Evolutionary conservation across 305 asterid species (phyloP).

Genomic region (Fraxinus velutina): DNA sequence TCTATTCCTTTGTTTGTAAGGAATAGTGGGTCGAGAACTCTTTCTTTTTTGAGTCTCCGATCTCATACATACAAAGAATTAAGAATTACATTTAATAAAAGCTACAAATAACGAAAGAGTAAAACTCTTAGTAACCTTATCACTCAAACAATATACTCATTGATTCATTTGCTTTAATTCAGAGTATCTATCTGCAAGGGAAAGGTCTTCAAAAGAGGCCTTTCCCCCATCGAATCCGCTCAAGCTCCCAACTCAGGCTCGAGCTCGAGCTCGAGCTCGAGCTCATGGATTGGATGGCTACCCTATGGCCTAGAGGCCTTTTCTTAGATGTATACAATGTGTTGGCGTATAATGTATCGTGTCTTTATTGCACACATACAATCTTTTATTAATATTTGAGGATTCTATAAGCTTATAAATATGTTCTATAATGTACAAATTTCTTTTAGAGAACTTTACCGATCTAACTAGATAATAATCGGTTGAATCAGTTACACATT

Average conservation of each 20-base stretch:
- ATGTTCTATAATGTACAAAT: neutral
- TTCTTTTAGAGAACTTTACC: neutral
- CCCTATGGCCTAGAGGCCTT: neutral
- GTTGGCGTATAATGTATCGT: too few species aligned
- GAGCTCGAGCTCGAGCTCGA: neutral
- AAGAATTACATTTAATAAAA: too few species aligned
- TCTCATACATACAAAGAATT: neutral
- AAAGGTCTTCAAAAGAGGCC: neutral
- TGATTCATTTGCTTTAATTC: neutral
- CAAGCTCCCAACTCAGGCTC: neutral
- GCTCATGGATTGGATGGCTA: neutral
- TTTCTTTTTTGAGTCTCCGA: too few species aligned
- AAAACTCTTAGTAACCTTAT: neutral
- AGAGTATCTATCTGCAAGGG: neutral
- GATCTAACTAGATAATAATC: neutral
- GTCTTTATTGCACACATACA: neutral
- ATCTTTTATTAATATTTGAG: too few species aligned
- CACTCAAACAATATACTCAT: neutral
- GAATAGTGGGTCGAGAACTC: neutral
- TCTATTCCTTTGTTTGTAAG: neutral
- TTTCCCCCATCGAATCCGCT: neutral
- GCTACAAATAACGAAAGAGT: neutral
- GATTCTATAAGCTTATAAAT: neutral
- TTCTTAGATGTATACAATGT: neutral
- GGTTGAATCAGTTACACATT: neutral